These are phyloP conservation scores for Calendula officinalis DNA, from an alignment of 129 eudicot species.

Conservation along the genomic window DNA sequence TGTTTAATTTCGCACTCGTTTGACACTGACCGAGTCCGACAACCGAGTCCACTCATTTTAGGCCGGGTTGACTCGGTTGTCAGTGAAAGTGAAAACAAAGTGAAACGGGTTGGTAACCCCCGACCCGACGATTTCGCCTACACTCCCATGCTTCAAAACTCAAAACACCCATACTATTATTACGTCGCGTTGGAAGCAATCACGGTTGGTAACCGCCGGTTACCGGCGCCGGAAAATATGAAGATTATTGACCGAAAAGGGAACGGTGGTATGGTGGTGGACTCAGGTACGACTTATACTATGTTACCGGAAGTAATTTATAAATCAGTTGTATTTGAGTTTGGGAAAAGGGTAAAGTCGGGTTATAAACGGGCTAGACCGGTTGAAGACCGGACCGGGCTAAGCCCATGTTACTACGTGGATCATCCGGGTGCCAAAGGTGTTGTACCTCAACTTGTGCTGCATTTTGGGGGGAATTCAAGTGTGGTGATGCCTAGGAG, in stretches of 20 bases:
- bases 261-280: conserved; percentile 96
- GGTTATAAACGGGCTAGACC: conserved; percentile 46
- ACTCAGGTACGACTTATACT: conserved; percentile 87
- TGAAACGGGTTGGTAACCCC: background rate
- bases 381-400: conserved; percentile 61
- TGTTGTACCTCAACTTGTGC: conserved; percentile 50
- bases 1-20: conserved; percentile 79
- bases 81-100: background rate
- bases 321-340: conserved; percentile 47
- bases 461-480: conserved; percentile 83
- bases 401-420: conserved; percentile 71
- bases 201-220: conserved; percentile 48
- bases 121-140: conserved; percentile 31
- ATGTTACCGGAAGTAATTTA: conserved; percentile 61
- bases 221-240: conserved; percentile 56
- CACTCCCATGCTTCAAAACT: conserved; percentile 69
- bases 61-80: conserved; percentile 49
- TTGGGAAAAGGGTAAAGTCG: conserved; percentile 33
- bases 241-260: conserved; percentile 55
- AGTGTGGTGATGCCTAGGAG: conserved; percentile 71
- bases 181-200: conserved; percentile 69
- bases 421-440: conserved; percentile 7
- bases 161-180: conserved; percentile 71
- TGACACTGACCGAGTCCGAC: conserved; percentile 42
- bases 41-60: conserved; percentile 83